phyloP scores from a whole-genome alignment of 2,329 filamentous ascomycete genomes.

The Aspergillus carbonarius region DNA sequence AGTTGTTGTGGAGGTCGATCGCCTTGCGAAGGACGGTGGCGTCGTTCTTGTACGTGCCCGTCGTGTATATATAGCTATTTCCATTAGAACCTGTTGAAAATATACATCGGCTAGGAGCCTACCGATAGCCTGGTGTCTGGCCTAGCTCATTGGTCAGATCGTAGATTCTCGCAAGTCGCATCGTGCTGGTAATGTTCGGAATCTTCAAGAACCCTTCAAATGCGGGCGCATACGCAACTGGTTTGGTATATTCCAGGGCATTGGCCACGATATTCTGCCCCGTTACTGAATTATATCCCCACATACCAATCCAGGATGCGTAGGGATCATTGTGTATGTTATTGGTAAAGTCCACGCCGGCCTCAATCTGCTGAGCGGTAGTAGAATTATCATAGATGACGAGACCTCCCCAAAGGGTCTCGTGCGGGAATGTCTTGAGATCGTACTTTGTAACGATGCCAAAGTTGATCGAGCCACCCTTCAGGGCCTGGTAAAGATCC shows the following conservation, averaged over 20 bases:
- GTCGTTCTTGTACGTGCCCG: slow-evolving; percentile 24
- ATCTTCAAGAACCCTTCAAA: slow-evolving; percentile 14
- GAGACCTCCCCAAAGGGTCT: slow-evolving; percentile 26
- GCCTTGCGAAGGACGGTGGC: slow-evolving; percentile 17
- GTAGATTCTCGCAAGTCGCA: slow-evolving; percentile 16
- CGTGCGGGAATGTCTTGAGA: slow-evolving; percentile 17
- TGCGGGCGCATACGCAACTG: slow-evolving; percentile 11
- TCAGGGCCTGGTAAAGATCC: slow-evolving; percentile 55
- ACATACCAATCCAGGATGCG: slow-evolving; percentile 39
- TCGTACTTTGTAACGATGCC: slow-evolving; percentile 39
- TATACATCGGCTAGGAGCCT: background rate
- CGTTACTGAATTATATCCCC: slow-evolving; percentile 31
- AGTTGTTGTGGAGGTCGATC: slow-evolving; percentile 16
- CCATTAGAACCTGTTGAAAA: slow-evolving; percentile 2
- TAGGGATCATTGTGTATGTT: slow-evolving; percentile 21
- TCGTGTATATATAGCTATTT: slow-evolving; percentile 18
- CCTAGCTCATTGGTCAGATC: slow-evolving; percentile 21
- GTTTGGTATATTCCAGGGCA: slow-evolving; percentile 5
- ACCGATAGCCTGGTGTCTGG: slow-evolving; percentile 20
- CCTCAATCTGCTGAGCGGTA: slow-evolving; percentile 18
- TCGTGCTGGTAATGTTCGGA: slow-evolving; percentile 16
- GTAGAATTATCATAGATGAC: slow-evolving; percentile 17
- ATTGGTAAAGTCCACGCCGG: slow-evolving; percentile 20
- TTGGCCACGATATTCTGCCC: slow-evolving; percentile 11
- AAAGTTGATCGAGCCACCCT: slow-evolving; percentile 59